Evolutionary conservation across 805 yeast genomes (phyloP).

Genomic region (Metschnikowia aberdeeniae): DNA sequence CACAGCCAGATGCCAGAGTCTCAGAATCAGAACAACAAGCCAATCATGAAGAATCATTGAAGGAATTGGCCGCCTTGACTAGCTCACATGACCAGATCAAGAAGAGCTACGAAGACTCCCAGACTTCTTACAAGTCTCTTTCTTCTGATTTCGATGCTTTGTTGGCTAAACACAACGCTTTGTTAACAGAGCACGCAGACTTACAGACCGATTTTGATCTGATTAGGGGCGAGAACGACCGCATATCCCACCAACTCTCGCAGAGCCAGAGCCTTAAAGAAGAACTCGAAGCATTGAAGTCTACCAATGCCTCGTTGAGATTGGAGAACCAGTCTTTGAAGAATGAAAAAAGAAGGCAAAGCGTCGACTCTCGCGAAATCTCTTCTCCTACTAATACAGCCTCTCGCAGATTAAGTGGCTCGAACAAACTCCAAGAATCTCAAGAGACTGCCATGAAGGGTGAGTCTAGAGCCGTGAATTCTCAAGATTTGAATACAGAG

Average conservation of each 20-base stretch:
- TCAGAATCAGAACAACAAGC: neutral
- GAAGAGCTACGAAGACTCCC: conserved; percentile 19
- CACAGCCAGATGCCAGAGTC: neutral
- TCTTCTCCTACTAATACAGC: neutral
- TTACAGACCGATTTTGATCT: conserved; percentile 5
- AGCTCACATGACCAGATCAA: conserved; percentile 9
- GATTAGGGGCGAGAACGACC: conserved; percentile 7
- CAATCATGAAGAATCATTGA: neutral
- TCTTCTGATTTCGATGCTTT: conserved; percentile 3
- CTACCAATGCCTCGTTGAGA: conserved; percentile 31
- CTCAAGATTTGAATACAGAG: conserved; percentile 16
- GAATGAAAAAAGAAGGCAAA: conserved; percentile 9
- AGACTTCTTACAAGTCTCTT: conserved; percentile 20
- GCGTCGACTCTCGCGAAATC: neutral
- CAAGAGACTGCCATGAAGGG: neutral
- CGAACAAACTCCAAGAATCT: neutral
- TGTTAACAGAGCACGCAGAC: conserved; percentile 2
- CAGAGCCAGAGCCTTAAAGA: conserved; percentile 5
- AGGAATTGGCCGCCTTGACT: neutral
- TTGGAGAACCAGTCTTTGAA: conserved; percentile 38
- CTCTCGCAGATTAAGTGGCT: neutral
- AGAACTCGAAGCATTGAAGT: conserved; percentile 28
- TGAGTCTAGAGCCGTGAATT: neutral
- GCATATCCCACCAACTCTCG: neutral
- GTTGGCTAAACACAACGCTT: conserved; percentile 2